Conservation (phyloP, 1,139 yeast genomes). For the Hansenula sp. region DNA sequence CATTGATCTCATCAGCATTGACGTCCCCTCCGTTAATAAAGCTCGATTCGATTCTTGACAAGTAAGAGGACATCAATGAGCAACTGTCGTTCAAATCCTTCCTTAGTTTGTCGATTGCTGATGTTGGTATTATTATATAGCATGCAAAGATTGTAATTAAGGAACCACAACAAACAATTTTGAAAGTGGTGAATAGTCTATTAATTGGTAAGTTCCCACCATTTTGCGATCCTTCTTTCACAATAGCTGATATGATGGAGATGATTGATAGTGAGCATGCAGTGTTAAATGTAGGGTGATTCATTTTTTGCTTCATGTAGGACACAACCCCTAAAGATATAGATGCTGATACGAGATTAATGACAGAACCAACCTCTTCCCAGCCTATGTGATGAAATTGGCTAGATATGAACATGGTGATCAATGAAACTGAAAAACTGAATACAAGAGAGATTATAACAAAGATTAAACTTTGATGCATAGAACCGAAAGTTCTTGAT, state of each 20-base stretch:
- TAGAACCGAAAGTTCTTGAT: slow-evolving; percentile 72
- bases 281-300: slow-evolving; percentile 70
- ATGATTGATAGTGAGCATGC: slow-evolving; percentile 80
- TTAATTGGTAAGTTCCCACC: slow-evolving; percentile 56
- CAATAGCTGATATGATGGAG: slow-evolving; percentile 64
- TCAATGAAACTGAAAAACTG: slow-evolving; percentile 52
- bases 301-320: slow-evolving; percentile 63
- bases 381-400: slow-evolving; percentile 42
- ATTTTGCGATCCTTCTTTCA: slow-evolving; percentile 74
- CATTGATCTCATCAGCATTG: slow-evolving; percentile 30
- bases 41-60: slow-evolving; percentile 46
- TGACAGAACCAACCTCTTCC: slow-evolving; percentile 48
- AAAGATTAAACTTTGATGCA: slow-evolving; percentile 70
- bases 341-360: slow-evolving; percentile 54
- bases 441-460: slow-evolving; percentile 53
- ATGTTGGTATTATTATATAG: slow-evolving; percentile 59
- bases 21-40: slow-evolving; percentile 50
- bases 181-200: slow-evolving; percentile 51
- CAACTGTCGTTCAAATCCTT: slow-evolving; percentile 49
- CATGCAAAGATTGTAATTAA: slow-evolving; percentile 55
- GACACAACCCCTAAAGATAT: slow-evolving; percentile 63
- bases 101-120: slow-evolving; percentile 49
- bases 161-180: slow-evolving; percentile 63
- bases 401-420: slow-evolving; percentile 52
- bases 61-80: slow-evolving; percentile 47